Evolutionary conservation across 768 basidiomycete genomes (phyloP), one percentile per base, ranked within the genome.

Genomic region (Asterophora lycoperdoides): DNA sequence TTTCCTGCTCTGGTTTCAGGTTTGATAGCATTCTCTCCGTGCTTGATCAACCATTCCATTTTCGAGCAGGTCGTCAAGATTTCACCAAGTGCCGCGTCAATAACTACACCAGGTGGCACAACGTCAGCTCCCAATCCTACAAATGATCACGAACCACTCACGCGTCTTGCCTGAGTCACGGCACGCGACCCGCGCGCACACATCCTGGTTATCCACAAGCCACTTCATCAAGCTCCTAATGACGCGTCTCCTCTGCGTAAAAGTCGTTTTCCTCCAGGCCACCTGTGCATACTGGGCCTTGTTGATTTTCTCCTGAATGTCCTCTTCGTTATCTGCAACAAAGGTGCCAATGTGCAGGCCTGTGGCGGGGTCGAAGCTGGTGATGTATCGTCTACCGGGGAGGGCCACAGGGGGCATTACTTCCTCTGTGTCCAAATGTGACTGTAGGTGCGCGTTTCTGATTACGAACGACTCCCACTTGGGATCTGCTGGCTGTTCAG

Each of bases 91-190:
- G 89, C 86, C 28, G 94, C 93, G 58, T 98, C 95, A 51, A 98
- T 76, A 64, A 94, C 94, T 96, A 54, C 41, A 37, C 23, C 23
- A 6, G 30, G 26, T 8, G 34, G 23, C 8, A 48, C 36, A 28
- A 30, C 5, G 9, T 2, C 10, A 38, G 34, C 39, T 17, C 5
- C 3, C 14, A 34, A 34, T 6, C 13, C 7, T 10, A 38, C 8
- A 28, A 20, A 2, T 44, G 23, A 6, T 6, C 23, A 23, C 6
- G 14, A 34, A 9, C 32, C 26, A 77, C 87, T 65, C 58, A 90
- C 90, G 69, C 20, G 94, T 97, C 76, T 98, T 99, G 35, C 95
- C 95, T 0, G 92, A 92, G 66, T 99, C 95, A 28, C 95, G 76
- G 62, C 90, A 92, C 18, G 91, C 91, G 20, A 95, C 87, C 35